phyloP scores from a whole-genome alignment of 345 rosid species.

The Moricandia moricandioides region DNA sequence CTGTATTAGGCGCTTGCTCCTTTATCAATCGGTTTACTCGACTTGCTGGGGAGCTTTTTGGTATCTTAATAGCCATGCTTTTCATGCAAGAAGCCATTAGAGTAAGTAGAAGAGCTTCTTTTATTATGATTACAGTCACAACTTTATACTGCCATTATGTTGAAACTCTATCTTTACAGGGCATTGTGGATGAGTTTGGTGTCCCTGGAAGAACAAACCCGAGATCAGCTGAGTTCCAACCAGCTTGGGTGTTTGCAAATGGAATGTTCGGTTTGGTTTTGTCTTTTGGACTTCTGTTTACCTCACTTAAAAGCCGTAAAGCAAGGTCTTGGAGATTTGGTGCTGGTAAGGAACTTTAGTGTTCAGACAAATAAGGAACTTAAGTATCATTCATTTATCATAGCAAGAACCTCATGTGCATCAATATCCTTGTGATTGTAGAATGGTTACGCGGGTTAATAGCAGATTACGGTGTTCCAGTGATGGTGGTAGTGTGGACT shows the following conservation, averaged over 20 bases:
- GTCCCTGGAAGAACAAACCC: slow-evolving; percentile 73
- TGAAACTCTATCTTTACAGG: slow-evolving; percentile 41
- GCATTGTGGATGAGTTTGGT: slow-evolving; percentile 82
- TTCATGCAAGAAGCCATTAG: slow-evolving; percentile 92
- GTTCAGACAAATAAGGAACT: not conserved
- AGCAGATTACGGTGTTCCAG: slow-evolving; percentile 93
- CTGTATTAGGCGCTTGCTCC: slow-evolving; percentile 85
- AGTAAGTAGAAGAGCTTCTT: slow-evolving; percentile 42
- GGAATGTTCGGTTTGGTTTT: slow-evolving; percentile 89
- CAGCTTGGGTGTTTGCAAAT: slow-evolving; percentile 89
- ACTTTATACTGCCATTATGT: not conserved
- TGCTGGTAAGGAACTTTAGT: slow-evolving; percentile 51
- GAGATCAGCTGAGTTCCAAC: slow-evolving; percentile 54
- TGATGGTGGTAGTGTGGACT: slow-evolving; percentile 92
- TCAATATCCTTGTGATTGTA: slow-evolving; percentile 26
- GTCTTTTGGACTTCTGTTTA: slow-evolving; percentile 73
- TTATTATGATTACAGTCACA: not conserved
- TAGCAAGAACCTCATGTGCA: not conserved
- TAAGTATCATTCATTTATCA: not conserved
- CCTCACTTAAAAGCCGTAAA: slow-evolving; percentile 73
- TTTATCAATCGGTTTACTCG: slow-evolving; percentile 94
- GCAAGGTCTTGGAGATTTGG: slow-evolving; percentile 93
- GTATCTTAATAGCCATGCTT: slow-evolving; percentile 90
- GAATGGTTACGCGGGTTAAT: slow-evolving; percentile 77
- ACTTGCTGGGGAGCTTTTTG: slow-evolving; percentile 88